Evolutionary conservation across 345 rosid species (phyloP), one percentile per base, ranked within the genome.

Genomic region (Syzygium aqueum): DNA sequence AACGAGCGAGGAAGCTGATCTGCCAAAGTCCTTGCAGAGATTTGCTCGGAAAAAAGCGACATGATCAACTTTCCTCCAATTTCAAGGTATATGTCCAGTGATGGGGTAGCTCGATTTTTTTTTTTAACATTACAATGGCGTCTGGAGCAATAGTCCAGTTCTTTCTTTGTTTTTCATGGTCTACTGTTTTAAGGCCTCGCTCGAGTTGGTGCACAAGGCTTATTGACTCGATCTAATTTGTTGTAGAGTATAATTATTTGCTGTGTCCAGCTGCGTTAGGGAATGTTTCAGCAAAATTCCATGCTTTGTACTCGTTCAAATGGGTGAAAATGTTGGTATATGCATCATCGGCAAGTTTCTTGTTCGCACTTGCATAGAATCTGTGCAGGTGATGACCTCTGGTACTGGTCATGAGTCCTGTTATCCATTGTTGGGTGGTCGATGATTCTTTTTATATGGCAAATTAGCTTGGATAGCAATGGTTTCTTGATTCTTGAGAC

Each of bases 1-100:
- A 85, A 65, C 88, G 15, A 84, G 91, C 3, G 90, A 90, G 89
- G 96, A 89, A 86, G 89, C 85, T 0, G 93, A 91, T 84, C 88
- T 95, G 53, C 99, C 98, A 1, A 5, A 87, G 10, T 90, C 96
- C 54, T 89, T 95, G 89, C 93, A 91, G 90, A 92, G 96, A 88
- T 95, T 95, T 89, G 90, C 91, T 8, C 91, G 90, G 37, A 90
- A 93, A 86, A 92, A 90, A 85, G 63, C 85, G 9, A 25, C 86
- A 28, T 87, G 86, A 87, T 54, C 49, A 3, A 23, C 86, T 84
- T 53, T 53, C 82, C 82, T 43, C 63, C 54, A 28, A 51, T 17
- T 28, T 23, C 30, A 51, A 4, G 85, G 46, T 84, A 84, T 1
- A 23, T 84, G n/a, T 17, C 28, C 14, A 30, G 54, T 84, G 46